These are phyloP conservation scores for Tetrapisispora phaffii DNA, from an alignment of 805 yeast species.

Conservation along the genomic window DNA sequence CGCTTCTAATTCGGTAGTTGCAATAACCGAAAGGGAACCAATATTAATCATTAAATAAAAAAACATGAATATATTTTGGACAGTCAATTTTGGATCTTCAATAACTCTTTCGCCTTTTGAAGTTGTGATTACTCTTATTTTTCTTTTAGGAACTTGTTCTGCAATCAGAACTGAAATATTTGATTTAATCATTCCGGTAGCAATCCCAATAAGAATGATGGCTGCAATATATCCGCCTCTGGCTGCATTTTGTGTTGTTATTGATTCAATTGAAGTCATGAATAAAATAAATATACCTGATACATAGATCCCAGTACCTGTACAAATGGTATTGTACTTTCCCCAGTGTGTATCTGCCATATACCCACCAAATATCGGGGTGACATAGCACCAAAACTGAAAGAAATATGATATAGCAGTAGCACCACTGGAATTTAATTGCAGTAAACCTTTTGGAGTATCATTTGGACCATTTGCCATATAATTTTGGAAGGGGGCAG, in stretches of 20 bases:
- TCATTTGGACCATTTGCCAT: constrained; percentile 47
- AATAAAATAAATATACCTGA: constrained; percentile 55
- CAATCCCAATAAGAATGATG: constrained; percentile 50
- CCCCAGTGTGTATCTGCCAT: constrained; percentile 69
- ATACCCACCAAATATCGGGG: constrained; percentile 70
- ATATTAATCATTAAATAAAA: constrained; percentile 70
- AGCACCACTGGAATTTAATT: constrained; percentile 52
- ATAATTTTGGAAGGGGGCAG: constrained; percentile 69
- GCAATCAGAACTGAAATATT: constrained; percentile 63
- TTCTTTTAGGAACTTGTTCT: constrained; percentile 56
- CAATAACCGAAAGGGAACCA: constrained; percentile 69
- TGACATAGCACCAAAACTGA: constrained; percentile 74
- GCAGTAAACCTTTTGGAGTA: constrained; percentile 44
- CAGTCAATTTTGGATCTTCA: constrained; percentile 57
- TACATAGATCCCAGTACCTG: constrained; percentile 49
- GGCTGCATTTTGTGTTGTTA: constrained; percentile 43
- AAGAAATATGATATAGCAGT: constrained; percentile 67
- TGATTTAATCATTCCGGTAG: constrained; percentile 75
- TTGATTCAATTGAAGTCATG: constrained; percentile 55
- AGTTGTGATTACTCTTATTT: constrained; percentile 47
- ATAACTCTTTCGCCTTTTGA: constrained; percentile 60
- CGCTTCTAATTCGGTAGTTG: constrained; percentile 63
- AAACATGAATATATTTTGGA: constrained; percentile 65
- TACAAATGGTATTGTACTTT: constrained; percentile 56
- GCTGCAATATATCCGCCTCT: constrained; percentile 47